Evolutionary conservation across 345 rosid genomes (phyloP), one percentile per base, ranked within the genome.

Genomic region (Erysimum cheiranthoides): DNA sequence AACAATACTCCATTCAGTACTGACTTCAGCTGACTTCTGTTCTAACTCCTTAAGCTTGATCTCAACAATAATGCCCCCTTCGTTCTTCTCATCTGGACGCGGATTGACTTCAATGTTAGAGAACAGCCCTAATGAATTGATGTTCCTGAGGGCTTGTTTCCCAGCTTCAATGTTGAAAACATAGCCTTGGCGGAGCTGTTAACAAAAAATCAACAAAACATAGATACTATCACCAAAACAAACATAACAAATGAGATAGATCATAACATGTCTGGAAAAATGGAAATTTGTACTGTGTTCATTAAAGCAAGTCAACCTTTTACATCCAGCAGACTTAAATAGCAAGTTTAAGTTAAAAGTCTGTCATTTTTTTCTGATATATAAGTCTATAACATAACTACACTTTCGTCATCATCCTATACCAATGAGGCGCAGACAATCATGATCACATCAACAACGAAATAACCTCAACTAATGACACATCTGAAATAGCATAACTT

Each of bases 1-100:
- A 76, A 96, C 97, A 79, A 96, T 89, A 81, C 93, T 96, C 99
- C 99, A 96, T 68, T 96, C 99, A 0, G 97, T 87, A 79, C 96
- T 90, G 71, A 93, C 97, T 91, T 96, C 99, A 82, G 99, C 99
- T 40, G 97, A 92, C 81, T 90, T 95, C 75, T 89, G 98, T 65
- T 96, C 98, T 18, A 96, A 84, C 80, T 96, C 99, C 79, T 96
- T 93, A 36, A 96, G 95, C 80, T 93, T 96, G 71, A 96, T 91
- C 87, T 96, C 99, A 47, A 96, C 99, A 75, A 93, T 82, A 68
- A 96, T 96, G 65, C 98, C 98, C 52, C 94, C 99, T 73, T 96
- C 99, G 32, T 83, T 90, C 87, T 96, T 89, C 83, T 96, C 99
- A 81, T 96, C 99, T 65, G 90, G 96, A 36, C 93, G 88, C 53